Base-by-base conservation (phyloP, 1,284 basidiomycete genomes). In the Boletus sp. region DNA sequence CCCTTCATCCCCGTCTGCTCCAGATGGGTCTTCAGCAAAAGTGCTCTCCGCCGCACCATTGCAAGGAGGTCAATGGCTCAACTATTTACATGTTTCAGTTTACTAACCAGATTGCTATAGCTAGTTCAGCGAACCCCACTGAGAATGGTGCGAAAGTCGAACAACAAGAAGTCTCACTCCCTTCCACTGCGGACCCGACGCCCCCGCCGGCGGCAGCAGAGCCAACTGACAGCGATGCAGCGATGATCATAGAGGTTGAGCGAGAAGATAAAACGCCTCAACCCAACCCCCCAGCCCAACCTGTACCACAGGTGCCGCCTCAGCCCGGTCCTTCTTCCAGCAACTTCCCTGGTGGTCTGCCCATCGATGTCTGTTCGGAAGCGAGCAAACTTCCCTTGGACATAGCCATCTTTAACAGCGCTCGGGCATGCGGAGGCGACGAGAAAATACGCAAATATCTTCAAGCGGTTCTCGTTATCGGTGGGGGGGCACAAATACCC, bases 381-480 rank as follows among this genome's bases (percentile, higher is more conserved):
- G 88, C 95, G 23, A 84, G 86, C 66, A 93, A 94, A 67, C 77
- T 95, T 33, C 91, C 95, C 0, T 75, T 99, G 45, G 96, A 99
- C 62, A 88, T 91, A 10, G 96, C 94, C 2, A 90, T 98, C 53
- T 92, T 93, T 67, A 93, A 95, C 57, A 89, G 90, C 50, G 83
- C 94, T 14, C 77, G 92, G 8, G 84, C 90, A 1, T 85, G 83
- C 1, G 89, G 88, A 1, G 84, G 85, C 2, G 92, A 96, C 58
- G 92, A 95, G 46, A 90, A 91, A 68, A 84, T 94, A 49, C 84
- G 89, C 57, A 91, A 93, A 59, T 91, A 95, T 57, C 77, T 94
- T 8, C 83, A 88, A 64, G 89, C 88, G 9, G 89, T 98, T 41
- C 73, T 99, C 7, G 82, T 98, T 35, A 84, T 95, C 26, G 95